Percentiles rank a stretch among this genome's conserved stretches.
Conservation (phyloP, 1,284 basidiomycete genomes). For the Kwoniella shivajii region DNA sequence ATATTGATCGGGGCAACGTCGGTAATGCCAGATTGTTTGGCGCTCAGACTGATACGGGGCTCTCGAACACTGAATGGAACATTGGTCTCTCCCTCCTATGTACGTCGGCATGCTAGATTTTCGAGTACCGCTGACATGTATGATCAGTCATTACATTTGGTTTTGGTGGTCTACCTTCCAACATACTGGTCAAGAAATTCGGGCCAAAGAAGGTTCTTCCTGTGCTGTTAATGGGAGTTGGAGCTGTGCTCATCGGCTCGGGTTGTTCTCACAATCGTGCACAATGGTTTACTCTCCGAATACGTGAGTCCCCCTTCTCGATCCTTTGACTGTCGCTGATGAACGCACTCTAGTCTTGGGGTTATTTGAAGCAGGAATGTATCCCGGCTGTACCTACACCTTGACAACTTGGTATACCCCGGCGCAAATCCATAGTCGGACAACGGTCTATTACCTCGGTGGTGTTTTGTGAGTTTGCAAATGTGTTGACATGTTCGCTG, state of each 20-base stretch:
- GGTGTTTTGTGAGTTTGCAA: conserved; percentile 15
- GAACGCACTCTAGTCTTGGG: conserved; percentile 16
- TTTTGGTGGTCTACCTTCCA: conserved; percentile 26
- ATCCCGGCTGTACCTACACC: conserved; percentile 25
- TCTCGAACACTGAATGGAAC: conserved; percentile 32
- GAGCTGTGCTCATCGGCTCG: conserved; percentile 22
- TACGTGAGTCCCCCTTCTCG: conserved; percentile 14
- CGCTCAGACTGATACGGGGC: conserved; percentile 25
- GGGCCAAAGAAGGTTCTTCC: conserved; percentile 27
- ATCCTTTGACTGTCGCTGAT: neutral
- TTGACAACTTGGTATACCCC: conserved; percentile 37
- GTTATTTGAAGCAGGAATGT: conserved; percentile 30
- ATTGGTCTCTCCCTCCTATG: conserved; percentile 33
- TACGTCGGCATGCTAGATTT: conserved; percentile 14
- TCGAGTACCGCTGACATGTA: conserved; percentile 7
- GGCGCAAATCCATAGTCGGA: conserved; percentile 21
- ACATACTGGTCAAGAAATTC: conserved; percentile 25
- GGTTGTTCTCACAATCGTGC: conserved; percentile 23
- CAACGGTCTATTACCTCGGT: conserved; percentile 28
- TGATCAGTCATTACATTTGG: conserved; percentile 29
- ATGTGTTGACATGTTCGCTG: neutral
- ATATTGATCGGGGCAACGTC: conserved; percentile 73
- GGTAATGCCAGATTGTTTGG: conserved; percentile 65
- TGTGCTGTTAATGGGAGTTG: conserved; percentile 13
- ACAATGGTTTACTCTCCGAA: conserved; percentile 29